Evolutionary conservation across 2,329 filamentous ascomycete species (phyloP).

Genomic region (Cephalotrichum gorgonifer): DNA sequence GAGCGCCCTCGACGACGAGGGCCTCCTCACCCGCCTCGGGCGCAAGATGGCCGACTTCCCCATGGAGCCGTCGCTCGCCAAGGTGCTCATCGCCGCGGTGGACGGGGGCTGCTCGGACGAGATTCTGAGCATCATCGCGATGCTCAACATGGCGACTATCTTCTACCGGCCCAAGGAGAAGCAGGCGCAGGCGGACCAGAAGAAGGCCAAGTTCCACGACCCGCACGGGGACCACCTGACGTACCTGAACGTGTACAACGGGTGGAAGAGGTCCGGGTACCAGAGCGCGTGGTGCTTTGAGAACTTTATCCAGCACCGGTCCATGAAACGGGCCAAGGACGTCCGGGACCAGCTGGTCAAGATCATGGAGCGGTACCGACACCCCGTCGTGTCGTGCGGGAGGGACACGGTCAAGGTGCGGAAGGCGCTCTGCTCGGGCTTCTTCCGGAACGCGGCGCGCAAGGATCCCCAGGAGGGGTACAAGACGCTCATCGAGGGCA

Average conservation of each 20-base stretch:
- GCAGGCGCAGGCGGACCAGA: constrained; percentile 90
- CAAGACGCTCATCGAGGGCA: constrained; percentile 93
- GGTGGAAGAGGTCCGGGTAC: constrained; percentile 81
- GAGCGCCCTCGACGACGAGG: constrained; percentile 88
- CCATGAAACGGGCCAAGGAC: constrained; percentile 82
- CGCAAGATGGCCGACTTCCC: constrained; percentile 98
- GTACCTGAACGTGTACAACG: constrained; percentile 90
- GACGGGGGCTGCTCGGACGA: constrained; percentile 88
- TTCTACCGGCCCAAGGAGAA: constrained; percentile 98
- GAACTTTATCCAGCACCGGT: constrained; percentile 90
- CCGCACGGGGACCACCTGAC: constrained; percentile 90
- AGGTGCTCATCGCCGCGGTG: constrained; percentile 79
- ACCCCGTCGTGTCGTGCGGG: constrained; percentile 74
- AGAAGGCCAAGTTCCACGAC: constrained; percentile 96
- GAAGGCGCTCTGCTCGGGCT: constrained; percentile 81
- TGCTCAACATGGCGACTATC: constrained; percentile 80
- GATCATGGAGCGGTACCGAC: constrained; percentile 88
- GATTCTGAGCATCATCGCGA: constrained; percentile 85
- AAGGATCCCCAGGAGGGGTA: constrained; percentile 97
- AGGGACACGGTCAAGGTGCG: constrained; percentile 79
- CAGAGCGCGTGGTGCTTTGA: constrained; percentile 91
- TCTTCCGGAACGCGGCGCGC: constrained; percentile 89
- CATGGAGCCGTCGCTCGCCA: constrained; percentile 89
- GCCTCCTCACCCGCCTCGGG: constrained; percentile 79
- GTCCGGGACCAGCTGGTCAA: constrained; percentile 84